phyloP scores from a whole-genome alignment of 192 early-diverging fungal species.

The Backusella luteola region DNA sequence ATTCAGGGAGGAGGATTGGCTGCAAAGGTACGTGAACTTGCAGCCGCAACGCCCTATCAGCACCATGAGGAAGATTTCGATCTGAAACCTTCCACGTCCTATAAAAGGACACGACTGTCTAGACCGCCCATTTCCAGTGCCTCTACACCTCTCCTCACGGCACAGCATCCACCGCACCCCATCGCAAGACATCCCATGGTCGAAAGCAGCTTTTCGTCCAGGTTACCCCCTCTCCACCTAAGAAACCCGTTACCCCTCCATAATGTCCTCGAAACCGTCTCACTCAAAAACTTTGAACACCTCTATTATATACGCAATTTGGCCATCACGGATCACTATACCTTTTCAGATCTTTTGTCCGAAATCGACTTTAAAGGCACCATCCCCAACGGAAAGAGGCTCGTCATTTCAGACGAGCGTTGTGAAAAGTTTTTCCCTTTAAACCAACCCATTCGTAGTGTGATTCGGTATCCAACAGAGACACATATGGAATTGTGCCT shows the following conservation, averaged over 20 bases:
- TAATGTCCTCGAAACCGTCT: constrained; percentile 26
- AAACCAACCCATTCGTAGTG: constrained; percentile 32
- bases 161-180: background rate
- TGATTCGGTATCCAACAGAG: constrained; percentile 15
- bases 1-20: constrained; percentile 11
- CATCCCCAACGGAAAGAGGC: constrained; percentile 34
- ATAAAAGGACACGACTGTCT: constrained; percentile 21
- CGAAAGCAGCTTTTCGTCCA: constrained; percentile 9
- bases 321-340: constrained; percentile 35
- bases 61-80: constrained; percentile 15
- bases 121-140: constrained; percentile 2
- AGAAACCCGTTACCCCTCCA: background rate
- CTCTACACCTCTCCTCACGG: constrained; percentile 8
- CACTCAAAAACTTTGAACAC: constrained; percentile 21
- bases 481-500: constrained; percentile 33
- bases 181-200: background rate
- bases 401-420: constrained; percentile 30
- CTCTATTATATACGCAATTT: constrained; percentile 34
- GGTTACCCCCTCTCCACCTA: constrained; percentile 12
- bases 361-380: constrained; percentile 28
- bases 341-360: constrained; percentile 29
- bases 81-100: constrained; percentile 24
- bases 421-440: constrained; percentile 33
- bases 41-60: background rate
- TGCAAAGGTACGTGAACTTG: constrained; percentile 21